These are phyloP conservation scores for Fusarium ramigenum DNA, from an alignment of 2,329 filamentous ascomycete genomes.

Conservation along the genomic window DNA sequence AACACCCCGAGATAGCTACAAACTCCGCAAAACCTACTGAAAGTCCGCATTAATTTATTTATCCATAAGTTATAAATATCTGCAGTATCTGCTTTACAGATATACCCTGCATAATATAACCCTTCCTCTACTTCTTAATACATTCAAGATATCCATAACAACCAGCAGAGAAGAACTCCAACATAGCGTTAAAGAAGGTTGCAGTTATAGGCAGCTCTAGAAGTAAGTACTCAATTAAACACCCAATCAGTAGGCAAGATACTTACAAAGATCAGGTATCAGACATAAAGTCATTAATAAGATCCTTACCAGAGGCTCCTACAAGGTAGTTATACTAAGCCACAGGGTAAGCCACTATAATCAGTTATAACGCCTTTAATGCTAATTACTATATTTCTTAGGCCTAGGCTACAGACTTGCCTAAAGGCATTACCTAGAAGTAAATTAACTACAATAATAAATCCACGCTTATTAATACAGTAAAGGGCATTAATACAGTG, in stretches of 20 bases:
- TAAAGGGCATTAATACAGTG: background rate
- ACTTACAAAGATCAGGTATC: background rate
- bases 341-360: background rate
- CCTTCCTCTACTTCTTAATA: too few relatives aligned
- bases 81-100: too few relatives aligned
- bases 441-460: background rate
- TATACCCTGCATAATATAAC: rapidly evolving
- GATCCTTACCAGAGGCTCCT: background rate
- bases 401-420: background rate
- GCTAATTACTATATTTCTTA: background rate
- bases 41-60: background rate
- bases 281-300: background rate
- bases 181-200: background rate
- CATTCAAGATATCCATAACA: too few relatives aligned
- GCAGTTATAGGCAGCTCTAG: background rate
- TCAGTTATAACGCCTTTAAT: background rate
- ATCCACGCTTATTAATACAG: background rate
- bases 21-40: background rate
- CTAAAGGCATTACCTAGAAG: background rate
- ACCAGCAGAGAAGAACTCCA: background rate
- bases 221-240: background rate
- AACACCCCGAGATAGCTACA: background rate
- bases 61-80: background rate
- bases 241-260: background rate
- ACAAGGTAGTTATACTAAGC: background rate